Percentiles rank a stretch among this genome's conserved stretches.
Evolutionary conservation across 306 rosid species (phyloP).

Genomic region (Sicyos baderoa): DNA sequence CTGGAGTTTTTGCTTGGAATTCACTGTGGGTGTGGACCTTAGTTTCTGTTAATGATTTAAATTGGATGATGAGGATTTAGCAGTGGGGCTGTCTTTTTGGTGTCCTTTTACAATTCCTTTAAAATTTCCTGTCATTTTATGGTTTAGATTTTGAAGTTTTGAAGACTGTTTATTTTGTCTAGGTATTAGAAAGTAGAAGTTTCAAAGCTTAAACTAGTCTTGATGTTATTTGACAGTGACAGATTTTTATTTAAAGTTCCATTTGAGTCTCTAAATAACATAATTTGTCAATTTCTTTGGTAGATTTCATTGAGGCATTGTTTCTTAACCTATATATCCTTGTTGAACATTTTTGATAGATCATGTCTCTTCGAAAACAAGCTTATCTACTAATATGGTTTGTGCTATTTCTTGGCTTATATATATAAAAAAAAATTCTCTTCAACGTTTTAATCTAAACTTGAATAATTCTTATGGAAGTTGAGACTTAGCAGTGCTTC

Average conservation of each 20-base stretch:
- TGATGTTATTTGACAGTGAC: not conserved
- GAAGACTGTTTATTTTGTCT: too few relatives aligned
- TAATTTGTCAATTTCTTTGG: not conserved
- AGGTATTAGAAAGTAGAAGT: not conserved
- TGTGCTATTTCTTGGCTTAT: slow-evolving; percentile 2
- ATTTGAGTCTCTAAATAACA: not conserved
- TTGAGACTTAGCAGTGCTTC: not conserved
- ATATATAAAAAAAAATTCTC: too few relatives aligned
- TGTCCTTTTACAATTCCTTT: too few relatives aligned
- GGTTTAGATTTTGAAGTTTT: too few relatives aligned
- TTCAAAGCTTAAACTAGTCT: not conserved
- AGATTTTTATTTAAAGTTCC: not conserved
- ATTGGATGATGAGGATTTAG: too few relatives aligned
- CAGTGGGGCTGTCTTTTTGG: too few relatives aligned
- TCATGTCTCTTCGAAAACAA: not conserved
- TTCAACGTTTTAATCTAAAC: not conserved
- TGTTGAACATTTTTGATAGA: too few relatives aligned
- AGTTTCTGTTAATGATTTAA: too few relatives aligned
- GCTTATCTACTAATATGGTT: not conserved
- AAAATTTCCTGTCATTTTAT: too few relatives aligned
- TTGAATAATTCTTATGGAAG: not conserved
- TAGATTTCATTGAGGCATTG: not conserved
- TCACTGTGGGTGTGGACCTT: too few relatives aligned
- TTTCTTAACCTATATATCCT: too few relatives aligned
- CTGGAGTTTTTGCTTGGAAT: too few relatives aligned